phyloP scores from a whole-genome alignment of 805 yeast genomes.

The Starmerella cellae region DNA sequence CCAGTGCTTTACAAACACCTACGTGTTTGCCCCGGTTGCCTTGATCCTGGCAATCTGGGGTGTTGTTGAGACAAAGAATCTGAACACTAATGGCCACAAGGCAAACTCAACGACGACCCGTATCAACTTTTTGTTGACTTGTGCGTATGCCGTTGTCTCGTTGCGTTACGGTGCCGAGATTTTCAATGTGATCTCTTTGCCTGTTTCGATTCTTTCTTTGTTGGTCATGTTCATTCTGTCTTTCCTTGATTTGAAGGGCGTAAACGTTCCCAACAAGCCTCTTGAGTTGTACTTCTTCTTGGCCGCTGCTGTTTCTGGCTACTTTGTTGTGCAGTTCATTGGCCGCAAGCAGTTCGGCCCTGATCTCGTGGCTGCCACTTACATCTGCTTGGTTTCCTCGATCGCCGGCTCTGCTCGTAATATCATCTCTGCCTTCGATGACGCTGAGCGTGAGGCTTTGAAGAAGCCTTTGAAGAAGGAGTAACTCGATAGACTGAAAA shows the following conservation, averaged over 20 bases:
- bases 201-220: slow-evolving; percentile 12
- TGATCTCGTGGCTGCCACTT: slow-evolving; percentile 5
- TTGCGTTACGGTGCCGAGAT: slow-evolving; percentile 15
- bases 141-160: slow-evolving; percentile 11
- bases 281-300: slow-evolving; percentile 21
- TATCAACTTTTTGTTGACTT: slow-evolving; percentile 17
- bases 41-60: slow-evolving; percentile 15
- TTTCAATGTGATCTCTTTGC: slow-evolving; percentile 18
- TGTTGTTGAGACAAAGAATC: slow-evolving; percentile 8
- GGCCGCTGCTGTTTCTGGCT: slow-evolving; percentile 19
- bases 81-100: slow-evolving; percentile 14
- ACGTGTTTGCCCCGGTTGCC: slow-evolving; percentile 18
- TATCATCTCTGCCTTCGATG: slow-evolving; percentile 21
- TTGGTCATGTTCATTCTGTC: slow-evolving; percentile 17
- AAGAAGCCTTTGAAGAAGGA: slow-evolving; percentile 6
- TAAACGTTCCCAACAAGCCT: slow-evolving; percentile 17
- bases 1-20: slow-evolving; percentile 21
- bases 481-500: background rate
- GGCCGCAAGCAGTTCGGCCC: slow-evolving; percentile 10
- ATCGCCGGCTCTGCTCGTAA: slow-evolving; percentile 20
- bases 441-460: slow-evolving; percentile 13
- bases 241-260: slow-evolving; percentile 22
- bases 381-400: slow-evolving; percentile 19
- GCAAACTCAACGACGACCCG: slow-evolving; percentile 11
- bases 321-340: slow-evolving; percentile 15